phyloP scores from a whole-genome alignment of 2,329 filamentous ascomycete species.

The Calonectria naviculata region DNA sequence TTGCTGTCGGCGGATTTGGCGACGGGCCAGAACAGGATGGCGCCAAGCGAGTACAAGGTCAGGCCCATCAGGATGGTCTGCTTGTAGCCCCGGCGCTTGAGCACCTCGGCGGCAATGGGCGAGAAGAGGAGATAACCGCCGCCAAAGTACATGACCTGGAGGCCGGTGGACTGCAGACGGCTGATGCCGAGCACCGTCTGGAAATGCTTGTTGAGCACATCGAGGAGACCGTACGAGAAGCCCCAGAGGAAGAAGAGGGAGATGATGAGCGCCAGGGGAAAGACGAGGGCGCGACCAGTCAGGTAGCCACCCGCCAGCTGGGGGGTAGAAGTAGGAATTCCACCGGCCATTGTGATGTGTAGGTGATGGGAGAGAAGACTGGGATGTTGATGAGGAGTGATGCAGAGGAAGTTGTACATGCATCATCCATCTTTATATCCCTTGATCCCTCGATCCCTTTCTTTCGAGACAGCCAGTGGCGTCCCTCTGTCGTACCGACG shows the following conservation, averaged over 20 bases:
- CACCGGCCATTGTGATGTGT: conserved; percentile 32
- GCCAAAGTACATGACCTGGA: conserved; percentile 66
- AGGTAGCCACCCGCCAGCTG: conserved; percentile 37
- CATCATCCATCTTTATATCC: conserved; percentile 8
- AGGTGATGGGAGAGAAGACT: neutral
- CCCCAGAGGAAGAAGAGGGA: conserved; percentile 60
- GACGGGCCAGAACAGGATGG: conserved; percentile 65
- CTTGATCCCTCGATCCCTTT: neutral
- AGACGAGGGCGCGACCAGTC: conserved; percentile 52
- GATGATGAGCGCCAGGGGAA: conserved; percentile 70
- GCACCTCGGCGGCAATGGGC: conserved; percentile 66
- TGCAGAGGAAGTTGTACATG: neutral
- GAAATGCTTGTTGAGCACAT: conserved; percentile 63
- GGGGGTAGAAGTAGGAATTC: conserved; percentile 34
- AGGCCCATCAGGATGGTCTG: conserved; percentile 76
- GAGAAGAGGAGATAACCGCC: conserved; percentile 56
- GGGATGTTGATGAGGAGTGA: neutral
- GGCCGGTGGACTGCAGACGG: conserved; percentile 56
- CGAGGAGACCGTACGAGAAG: conserved; percentile 57
- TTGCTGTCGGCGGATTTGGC: conserved; percentile 58
- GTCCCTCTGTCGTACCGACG: neutral
- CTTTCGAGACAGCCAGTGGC: neutral
- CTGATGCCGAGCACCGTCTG: conserved; percentile 56
- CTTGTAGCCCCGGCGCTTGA: conserved; percentile 73
- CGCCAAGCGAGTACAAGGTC: conserved; percentile 71